phyloP scores from a whole-genome alignment of 306 rosid species.

The Malus asiatica region DNA sequence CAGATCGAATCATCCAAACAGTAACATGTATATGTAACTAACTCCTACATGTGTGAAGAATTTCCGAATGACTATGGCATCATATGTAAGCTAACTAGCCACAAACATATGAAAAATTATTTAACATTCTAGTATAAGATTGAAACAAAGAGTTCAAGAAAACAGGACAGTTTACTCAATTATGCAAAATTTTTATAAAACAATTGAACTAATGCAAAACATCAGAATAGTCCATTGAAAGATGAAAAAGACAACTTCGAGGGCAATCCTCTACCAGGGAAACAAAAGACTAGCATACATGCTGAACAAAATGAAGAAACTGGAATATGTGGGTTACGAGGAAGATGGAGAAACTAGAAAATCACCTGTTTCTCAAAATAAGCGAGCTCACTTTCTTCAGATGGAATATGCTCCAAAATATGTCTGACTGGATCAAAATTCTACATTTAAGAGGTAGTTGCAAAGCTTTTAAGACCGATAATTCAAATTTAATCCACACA shows the following conservation, averaged over 20 bases:
- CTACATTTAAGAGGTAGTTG: conserved; percentile 40
- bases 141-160: background rate
- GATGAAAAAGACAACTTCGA: background rate
- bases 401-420: conserved; percentile 66
- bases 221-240: background rate
- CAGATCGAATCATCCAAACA: background rate
- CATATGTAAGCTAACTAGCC: background rate
- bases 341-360: conserved; percentile 19
- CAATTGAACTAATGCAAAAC: background rate
- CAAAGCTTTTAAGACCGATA: conserved; percentile 12
- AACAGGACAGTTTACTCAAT: background rate
- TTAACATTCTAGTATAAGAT: background rate
- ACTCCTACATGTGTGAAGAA: background rate
- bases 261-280: background rate
- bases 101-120: background rate
- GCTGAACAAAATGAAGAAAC: conserved; percentile 2
- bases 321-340: conserved; percentile 1
- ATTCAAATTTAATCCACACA: conserved; percentile 10
- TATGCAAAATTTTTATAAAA: background rate
- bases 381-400: conserved; percentile 61
- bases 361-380: conserved; percentile 84
- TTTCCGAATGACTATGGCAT: background rate
- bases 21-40: background rate
- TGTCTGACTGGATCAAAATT: conserved; percentile 84
- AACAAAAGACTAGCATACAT: background rate